A percentile compares a stretch with the other conserved stretches of the same genome.
Evolutionary conservation across 1,284 basidiomycete species (phyloP).

Genomic region (Trametes versicolor): DNA sequence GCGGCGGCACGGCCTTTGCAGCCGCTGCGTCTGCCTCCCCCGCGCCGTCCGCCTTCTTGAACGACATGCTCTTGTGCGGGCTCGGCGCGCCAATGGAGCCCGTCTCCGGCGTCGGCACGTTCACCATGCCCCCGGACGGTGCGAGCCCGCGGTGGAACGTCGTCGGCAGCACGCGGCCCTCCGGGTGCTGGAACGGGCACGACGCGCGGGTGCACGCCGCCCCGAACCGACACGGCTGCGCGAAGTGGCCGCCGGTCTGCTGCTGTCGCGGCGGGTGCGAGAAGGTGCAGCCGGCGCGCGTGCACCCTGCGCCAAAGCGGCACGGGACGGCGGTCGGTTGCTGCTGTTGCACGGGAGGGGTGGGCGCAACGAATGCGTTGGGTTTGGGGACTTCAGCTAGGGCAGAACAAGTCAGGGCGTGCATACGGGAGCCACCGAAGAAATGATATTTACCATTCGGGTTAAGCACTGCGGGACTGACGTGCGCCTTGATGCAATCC

Average conservation of each 20-base stretch:
- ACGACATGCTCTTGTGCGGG: slow-evolving; percentile 72
- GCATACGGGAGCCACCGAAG: slow-evolving; percentile 1
- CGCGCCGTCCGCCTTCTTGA: slow-evolving; percentile 71
- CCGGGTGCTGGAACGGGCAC: slow-evolving; percentile 83
- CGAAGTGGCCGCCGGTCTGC: slow-evolving; percentile 41
- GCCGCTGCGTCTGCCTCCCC: slow-evolving; percentile 56
- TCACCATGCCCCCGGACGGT: slow-evolving; percentile 64
- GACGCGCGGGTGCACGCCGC: slow-evolving; percentile 79
- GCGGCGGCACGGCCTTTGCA: slow-evolving; percentile 58
- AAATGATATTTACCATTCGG: slow-evolving; percentile 57
- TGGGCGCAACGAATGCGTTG: slow-evolving; percentile 40
- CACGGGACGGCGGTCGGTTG: slow-evolving; percentile 56
- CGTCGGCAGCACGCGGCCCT: slow-evolving; percentile 78
- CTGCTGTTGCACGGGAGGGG: slow-evolving; percentile 41
- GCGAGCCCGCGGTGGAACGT: slow-evolving; percentile 82
- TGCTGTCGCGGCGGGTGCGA: slow-evolving; percentile 58
- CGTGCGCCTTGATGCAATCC: slow-evolving; percentile 90
- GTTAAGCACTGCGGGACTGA: slow-evolving; percentile 83
- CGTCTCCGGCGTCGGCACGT: slow-evolving; percentile 66
- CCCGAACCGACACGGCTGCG: slow-evolving; percentile 77
- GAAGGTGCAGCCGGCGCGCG: slow-evolving; percentile 77
- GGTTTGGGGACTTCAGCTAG: slow-evolving; percentile 54
- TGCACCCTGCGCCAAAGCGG: slow-evolving; percentile 80
- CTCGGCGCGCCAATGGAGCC: slow-evolving; percentile 70
- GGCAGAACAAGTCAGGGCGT: not conserved